Evolutionary conservation across 176 grass and related monocot species (phyloP), one percentile per base, ranked within the genome.

Genomic region (Stipa capillata): DNA sequence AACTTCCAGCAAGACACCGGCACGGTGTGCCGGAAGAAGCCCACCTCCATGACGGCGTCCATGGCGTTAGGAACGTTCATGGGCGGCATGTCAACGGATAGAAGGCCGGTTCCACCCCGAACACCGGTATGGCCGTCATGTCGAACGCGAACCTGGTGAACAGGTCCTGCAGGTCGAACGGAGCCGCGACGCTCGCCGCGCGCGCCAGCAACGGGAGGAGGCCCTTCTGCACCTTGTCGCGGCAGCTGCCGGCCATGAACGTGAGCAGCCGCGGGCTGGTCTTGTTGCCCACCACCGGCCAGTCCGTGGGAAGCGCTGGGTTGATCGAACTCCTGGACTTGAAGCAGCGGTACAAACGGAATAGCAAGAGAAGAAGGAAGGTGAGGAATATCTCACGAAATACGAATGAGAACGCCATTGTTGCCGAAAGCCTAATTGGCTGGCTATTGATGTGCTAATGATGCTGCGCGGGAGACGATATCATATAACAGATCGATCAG

Each of bases 131-230:
- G 37, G 24, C 44, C 7, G 81, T 89, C 35, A 60, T 65, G 61
- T 89, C 86, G 28, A 89, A 84, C 32, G 74, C 56, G 18, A 89
- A 31, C 74, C 86, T 52, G 4, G 78, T 35, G 41, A 89, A 67
- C 43, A 89, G 18, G 17, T 84, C 56, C 41, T 89, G 79, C 85
- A 88, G 31, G 51, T 87, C 85, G 1, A 81, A 43, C 41, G 4
- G 10, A 0, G 10, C 12, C 7, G 4, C 25, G 10, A 23, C 13
- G 55, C 20, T 23, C 2, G 69, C 77, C 14, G 47, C 5, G 32
- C 27, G 41, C 4, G 16, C 69, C 32, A 87, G 40, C 16, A 64
- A 24, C 2, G 80, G 80, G 3, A 75, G 33, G 36, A 83, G 42
- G 37, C 27, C 52, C 1, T 59, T 61, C 69, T 59, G 28, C 72